Evolutionary conservation across 1,284 basidiomycete species (phyloP).

Genomic region (Entoloma clypeatum): DNA sequence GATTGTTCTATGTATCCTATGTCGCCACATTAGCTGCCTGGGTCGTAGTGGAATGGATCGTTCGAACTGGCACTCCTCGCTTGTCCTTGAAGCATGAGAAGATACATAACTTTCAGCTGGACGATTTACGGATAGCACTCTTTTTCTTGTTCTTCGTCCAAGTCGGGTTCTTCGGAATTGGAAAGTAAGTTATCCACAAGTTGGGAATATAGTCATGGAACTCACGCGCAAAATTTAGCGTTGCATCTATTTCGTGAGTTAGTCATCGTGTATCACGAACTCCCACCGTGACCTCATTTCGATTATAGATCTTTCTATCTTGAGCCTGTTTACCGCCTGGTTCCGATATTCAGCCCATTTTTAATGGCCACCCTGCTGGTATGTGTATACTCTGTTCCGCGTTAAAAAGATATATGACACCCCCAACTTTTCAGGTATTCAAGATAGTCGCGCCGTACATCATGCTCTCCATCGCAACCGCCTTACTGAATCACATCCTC

Average conservation of each 20-base stretch:
- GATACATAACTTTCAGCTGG: conserved; percentile 47
- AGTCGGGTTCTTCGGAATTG: conserved; percentile 85
- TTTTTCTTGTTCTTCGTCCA: conserved; percentile 89
- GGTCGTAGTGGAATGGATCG: conserved; percentile 61
- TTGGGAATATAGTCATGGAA: not conserved
- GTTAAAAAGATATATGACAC: not conserved
- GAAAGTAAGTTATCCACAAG: conserved; percentile 59
- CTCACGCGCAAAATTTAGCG: conserved; percentile 39
- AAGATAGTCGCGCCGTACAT: conserved; percentile 82
- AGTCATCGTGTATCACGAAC: not conserved
- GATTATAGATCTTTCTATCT: conserved; percentile 75
- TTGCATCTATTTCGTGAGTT: conserved; percentile 82
- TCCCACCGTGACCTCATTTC: conserved; percentile 8
- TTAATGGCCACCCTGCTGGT: conserved; percentile 76
- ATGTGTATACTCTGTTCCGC: conserved; percentile 18
- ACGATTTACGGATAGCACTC: conserved; percentile 72
- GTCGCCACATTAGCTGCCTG: conserved; percentile 63
- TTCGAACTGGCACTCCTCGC: conserved; percentile 27
- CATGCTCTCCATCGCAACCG: conserved; percentile 67
- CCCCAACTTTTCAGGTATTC: conserved; percentile 52
- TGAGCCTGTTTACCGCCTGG: conserved; percentile 84
- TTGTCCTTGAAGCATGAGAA: conserved; percentile 4
- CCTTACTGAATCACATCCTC: conserved; percentile 62
- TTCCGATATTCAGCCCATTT: conserved; percentile 86
- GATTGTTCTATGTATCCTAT: conserved; percentile 75